Base-by-base conservation (phyloP, 2,329 filamentous ascomycete species). In the Exophiala lecanii-corni region DNA sequence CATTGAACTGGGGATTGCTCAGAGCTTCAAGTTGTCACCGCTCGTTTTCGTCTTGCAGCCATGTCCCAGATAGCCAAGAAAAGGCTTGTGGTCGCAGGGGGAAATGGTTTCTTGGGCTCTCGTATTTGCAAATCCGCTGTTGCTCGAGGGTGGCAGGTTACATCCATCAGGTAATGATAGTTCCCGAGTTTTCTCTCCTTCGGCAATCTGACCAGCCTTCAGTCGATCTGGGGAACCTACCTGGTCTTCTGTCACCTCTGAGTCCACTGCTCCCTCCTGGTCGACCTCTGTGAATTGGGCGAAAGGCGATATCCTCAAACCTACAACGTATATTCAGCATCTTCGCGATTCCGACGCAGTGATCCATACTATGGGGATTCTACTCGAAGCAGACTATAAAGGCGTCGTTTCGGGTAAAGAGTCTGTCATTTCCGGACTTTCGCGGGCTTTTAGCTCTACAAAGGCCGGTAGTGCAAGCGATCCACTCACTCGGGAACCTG, bases 351-450 rank as follows among this genome's bases (percentile, higher is more conserved):
- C 89, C 49, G 80, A 88, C 62, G 89, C 82, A 43, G 89, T 97
- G 18, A 84, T 98, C 35, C 92, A 98, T 73, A 88, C 78, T 59
- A 89, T 97, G 84, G 92, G 92, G 7, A 96, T 98, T 57, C 75
- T 98, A 13, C 78, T 98, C 7, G 92, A 98, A 71, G 89, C 89
- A 37, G 92, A 98, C 71, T 98, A 98, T 78, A 98, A 98, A 68
- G 86, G 85, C 55, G 83, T 95, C 12, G 63, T 98, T 18, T 83
- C 81, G 15, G 92, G 92, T 38, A 81, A 78, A 47, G 89, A 95
- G 58, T 88, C 86, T 0, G 81, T 88, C n/a, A 67, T 94, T 39
- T 67, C 79, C 5, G 91, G 88, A 1, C 70, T 98, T 10, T 78
- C 79, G 50, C 82, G 84, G 57, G 87, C 88, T 18, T 94, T 97